Base-by-base conservation (phyloP, 345 rosid species). In the Citrus cavaleriei region DNA sequence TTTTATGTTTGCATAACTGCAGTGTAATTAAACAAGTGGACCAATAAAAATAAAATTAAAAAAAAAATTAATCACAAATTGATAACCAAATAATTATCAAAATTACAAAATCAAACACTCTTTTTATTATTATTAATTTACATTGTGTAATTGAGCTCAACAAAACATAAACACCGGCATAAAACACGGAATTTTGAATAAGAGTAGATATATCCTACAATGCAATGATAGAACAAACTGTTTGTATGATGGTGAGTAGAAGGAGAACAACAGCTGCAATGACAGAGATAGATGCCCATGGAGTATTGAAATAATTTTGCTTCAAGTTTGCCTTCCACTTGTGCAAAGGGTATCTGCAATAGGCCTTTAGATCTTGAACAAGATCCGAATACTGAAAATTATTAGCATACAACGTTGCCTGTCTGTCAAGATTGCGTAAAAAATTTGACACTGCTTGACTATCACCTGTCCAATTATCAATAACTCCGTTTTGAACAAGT, bases 281-380 rank as follows among this genome's bases (percentile, higher is more conserved):
- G 24, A 83, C 69, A 10, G 83, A 83, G 64, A 79, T 76, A 34
- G 37, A 10, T 2, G 78, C 72, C 85, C 85, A 72, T 51, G 85
- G 85, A 61, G 19, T 76, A 25, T 61, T 42, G 75, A 83, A 83
- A 49, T 83, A 72, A 8, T 73, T 30, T 10, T 80, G 78, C 18
- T 37, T 76, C 68, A 83, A 73, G 5, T 7, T 34, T 19, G 76
- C 76, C 54, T 71, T 35, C 85, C 81, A 83, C 37, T 14, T 46
- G 24, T 79, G 76, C 59, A 42, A 42, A 0, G 14, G 49, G 49
- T 42, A 42, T 42, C 49, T 10, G 49, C 49, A 42, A 10, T 42
- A 42, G 14, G 51, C 62, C 6, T 72, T 67, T 5, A 83, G 60
- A 5, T 72, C 68, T 28, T 73, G 49, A 21, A 24, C 55, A 3